Evolutionary conservation across 78 protist genomes (phyloP).

Genomic region (Planoprotostelium fungivorum): DNA sequence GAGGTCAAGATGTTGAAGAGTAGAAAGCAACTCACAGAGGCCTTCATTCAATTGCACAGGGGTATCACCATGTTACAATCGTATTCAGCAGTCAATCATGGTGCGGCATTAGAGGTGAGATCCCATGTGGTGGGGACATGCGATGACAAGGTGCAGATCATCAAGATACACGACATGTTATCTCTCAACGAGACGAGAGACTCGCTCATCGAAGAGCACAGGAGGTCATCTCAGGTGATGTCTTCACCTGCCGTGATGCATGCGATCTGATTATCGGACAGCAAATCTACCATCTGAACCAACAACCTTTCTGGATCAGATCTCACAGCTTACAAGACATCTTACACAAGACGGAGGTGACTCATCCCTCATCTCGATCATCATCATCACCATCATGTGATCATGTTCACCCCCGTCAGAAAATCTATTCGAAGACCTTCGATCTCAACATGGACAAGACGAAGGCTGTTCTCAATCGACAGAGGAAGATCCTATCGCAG

Average conservation of each 20-base stretch:
- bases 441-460: background rate
- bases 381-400: too few species aligned
- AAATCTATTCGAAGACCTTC: background rate
- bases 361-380: too few species aligned
- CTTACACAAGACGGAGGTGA: background rate
- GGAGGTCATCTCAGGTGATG: background rate
- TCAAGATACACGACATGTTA: background rate
- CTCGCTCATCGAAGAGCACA: background rate
- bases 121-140: background rate
- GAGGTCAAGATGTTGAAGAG: background rate
- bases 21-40: background rate
- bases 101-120: background rate
- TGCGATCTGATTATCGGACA: too few species aligned
- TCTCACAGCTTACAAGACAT: background rate
- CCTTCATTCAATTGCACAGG: background rate
- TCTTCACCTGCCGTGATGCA: too few species aligned
- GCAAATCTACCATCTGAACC: background rate
- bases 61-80: background rate
- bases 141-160: background rate
- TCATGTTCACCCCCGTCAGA: background rate
- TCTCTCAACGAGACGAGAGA: background rate
- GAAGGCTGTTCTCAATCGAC: background rate
- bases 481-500: background rate
- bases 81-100: background rate
- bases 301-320: background rate